These are phyloP conservation scores for Eutrema salsugineum DNA, from an alignment of 441 rosid genomes.

Conservation along the genomic window DNA sequence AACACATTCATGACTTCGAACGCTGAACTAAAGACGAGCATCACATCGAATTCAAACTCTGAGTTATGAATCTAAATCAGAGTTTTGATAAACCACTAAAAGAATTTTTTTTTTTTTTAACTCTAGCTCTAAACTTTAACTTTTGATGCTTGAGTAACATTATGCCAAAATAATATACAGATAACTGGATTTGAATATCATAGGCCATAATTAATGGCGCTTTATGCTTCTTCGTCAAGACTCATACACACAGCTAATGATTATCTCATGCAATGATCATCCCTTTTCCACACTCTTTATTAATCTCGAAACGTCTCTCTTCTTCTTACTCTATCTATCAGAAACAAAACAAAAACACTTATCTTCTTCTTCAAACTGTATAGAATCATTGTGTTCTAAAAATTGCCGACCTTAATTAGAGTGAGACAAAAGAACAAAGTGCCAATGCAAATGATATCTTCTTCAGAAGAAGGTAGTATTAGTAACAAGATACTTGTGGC, in stretches of 20 bases:
- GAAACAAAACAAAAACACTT: background rate
- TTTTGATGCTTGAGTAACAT: background rate
- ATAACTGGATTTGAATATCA: constrained; percentile 3
- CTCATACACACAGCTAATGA: constrained; percentile 32
- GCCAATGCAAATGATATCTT: constrained; percentile 18
- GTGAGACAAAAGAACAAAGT: background rate
- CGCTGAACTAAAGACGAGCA: background rate
- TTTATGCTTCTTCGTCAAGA: constrained; percentile 63
- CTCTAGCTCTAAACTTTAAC: background rate
- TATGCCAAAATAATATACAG: background rate
- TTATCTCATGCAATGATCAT: constrained; percentile 38
- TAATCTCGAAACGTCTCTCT: constrained; percentile 37
- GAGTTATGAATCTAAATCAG: background rate
- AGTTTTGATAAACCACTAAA: background rate
- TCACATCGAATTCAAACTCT: background rate
- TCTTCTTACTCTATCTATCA: constrained; percentile 13
- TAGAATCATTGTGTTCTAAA: constrained; percentile 9
- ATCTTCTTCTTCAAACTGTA: background rate
- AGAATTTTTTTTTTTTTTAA: background rate
- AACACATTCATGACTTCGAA: background rate
- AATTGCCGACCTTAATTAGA: background rate
- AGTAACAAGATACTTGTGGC: constrained; percentile 65
- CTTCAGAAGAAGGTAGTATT: constrained; percentile 38
- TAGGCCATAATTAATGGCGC: constrained; percentile 7
- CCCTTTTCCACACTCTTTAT: constrained; percentile 51